phyloP scores from a whole-genome alignment of 2,329 filamentous ascomycete genomes.

The Diaporthe longicolla region DNA sequence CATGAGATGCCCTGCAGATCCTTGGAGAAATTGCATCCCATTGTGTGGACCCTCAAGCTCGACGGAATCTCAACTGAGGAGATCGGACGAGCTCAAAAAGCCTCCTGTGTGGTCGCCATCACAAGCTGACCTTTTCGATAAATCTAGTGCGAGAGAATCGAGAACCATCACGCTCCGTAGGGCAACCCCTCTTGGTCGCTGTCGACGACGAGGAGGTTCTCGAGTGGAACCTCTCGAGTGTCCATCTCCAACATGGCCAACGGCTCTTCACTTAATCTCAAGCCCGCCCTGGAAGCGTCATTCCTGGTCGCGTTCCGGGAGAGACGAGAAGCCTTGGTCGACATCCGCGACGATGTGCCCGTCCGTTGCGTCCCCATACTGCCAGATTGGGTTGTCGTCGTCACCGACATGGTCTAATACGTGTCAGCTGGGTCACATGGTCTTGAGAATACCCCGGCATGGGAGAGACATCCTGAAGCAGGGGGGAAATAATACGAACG shows the following conservation, averaged over 20 bases:
- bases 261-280: not conserved
- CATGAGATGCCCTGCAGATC: too few relatives aligned
- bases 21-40: too few relatives aligned
- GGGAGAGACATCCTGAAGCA: too few relatives aligned
- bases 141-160: not conserved
- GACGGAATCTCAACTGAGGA: not conserved
- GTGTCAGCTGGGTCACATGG: too few relatives aligned
- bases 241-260: slow-evolving; percentile 1
- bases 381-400: slow-evolving; percentile 5
- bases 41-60: too few relatives aligned
- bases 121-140: too few relatives aligned
- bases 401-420: slow-evolving; percentile 18
- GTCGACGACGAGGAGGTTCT: slow-evolving; percentile 18
- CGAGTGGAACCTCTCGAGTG: slow-evolving; percentile 1
- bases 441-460: too few relatives aligned
- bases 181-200: slow-evolving; percentile 17
- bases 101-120: not conserved
- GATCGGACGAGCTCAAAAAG: not conserved
- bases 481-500: not conserved
- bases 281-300: not conserved
- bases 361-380: not conserved
- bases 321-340: not conserved
- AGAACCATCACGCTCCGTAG: slow-evolving; percentile 11
- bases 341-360: not conserved
- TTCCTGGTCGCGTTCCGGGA: not conserved